Evolutionary conservation across 2,329 filamentous ascomycete species (phyloP).

Genomic region (Neofusicoccum kwambonambiense): DNA sequence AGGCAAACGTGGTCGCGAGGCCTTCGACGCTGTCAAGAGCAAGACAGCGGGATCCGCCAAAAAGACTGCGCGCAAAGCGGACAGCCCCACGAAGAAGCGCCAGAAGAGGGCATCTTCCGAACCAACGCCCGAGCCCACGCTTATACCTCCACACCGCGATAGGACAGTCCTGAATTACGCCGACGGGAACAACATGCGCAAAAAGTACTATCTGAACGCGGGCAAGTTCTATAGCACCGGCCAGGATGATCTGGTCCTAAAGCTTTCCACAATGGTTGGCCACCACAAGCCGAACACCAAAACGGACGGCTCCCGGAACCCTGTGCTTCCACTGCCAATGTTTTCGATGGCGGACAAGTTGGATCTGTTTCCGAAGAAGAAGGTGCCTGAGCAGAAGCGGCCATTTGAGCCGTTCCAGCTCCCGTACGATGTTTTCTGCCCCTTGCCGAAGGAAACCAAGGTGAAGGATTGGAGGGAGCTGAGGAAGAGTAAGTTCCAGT

Average conservation of each 20-base stretch:
- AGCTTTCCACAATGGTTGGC: constrained; percentile 19
- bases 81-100: neutral
- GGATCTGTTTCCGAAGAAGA: constrained; percentile 51
- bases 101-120: constrained; percentile 8
- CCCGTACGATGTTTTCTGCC: constrained; percentile 86
- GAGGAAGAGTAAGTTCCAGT: constrained; percentile 52
- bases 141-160: constrained; percentile 18
- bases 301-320: constrained; percentile 41
- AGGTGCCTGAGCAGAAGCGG: constrained; percentile 3
- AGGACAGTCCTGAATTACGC: constrained; percentile 30
- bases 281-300: constrained; percentile 40
- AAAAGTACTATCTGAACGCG: neutral
- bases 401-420: constrained; percentile 53
- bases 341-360: constrained; percentile 72
- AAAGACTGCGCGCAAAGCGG: constrained; percentile 47
- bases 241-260: constrained; percentile 5
- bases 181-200: neutral
- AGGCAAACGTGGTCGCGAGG: constrained; percentile 29
- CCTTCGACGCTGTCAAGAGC: constrained; percentile 38
- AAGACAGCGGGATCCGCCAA: constrained; percentile 23
- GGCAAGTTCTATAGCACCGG: constrained; percentile 30
- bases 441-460: constrained; percentile 81
- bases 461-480: constrained; percentile 91
- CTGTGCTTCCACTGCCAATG: constrained; percentile 70
- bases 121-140: neutral